Conservation (phyloP, 2,329 filamentous ascomycete species). For the Pyrenophora tritici-repentis region DNA sequence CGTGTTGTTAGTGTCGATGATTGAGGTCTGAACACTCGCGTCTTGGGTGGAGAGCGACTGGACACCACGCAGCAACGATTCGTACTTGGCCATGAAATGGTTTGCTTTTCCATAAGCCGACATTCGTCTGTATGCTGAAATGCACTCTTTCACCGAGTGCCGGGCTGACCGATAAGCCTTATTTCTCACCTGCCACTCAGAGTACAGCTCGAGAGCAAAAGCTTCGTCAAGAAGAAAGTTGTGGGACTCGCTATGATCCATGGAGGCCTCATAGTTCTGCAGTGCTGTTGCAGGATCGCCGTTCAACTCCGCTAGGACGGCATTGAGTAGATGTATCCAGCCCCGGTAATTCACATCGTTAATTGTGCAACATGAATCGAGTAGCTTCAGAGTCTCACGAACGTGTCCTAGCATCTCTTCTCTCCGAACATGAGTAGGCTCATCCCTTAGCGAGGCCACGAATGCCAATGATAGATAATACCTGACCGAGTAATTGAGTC, state of each 20-base stretch:
- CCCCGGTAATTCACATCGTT: constrained; percentile 73
- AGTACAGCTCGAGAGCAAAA: constrained; percentile 74
- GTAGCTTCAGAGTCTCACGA: constrained; percentile 61
- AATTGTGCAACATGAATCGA: constrained; percentile 67
- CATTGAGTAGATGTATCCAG: constrained; percentile 71
- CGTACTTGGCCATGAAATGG: constrained; percentile 70
- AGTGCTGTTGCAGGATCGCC: constrained; percentile 61
- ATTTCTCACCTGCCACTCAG: constrained; percentile 69
- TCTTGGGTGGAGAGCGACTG: constrained; percentile 66
- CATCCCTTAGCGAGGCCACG: constrained; percentile 46
- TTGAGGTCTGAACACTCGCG: constrained; percentile 70
- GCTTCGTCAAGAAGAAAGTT: constrained; percentile 73
- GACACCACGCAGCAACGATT: constrained; percentile 67
- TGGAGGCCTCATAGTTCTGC: constrained; percentile 68
- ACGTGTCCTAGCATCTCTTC: constrained; percentile 60
- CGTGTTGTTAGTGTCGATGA: constrained; percentile 56
- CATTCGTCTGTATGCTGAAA: constrained; percentile 70
- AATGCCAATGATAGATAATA: constrained; percentile 53
- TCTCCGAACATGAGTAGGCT: constrained; percentile 46
- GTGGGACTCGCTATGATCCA: constrained; percentile 73
- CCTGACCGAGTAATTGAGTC: constrained; percentile 49
- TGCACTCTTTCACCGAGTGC: constrained; percentile 69
- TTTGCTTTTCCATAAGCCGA: constrained; percentile 72
- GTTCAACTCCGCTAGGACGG: constrained; percentile 69
- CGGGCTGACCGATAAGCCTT: constrained; percentile 70